Conservation (phyloP, 176 grass and related monocot species). For the Urochloa ruziziensis region DNA sequence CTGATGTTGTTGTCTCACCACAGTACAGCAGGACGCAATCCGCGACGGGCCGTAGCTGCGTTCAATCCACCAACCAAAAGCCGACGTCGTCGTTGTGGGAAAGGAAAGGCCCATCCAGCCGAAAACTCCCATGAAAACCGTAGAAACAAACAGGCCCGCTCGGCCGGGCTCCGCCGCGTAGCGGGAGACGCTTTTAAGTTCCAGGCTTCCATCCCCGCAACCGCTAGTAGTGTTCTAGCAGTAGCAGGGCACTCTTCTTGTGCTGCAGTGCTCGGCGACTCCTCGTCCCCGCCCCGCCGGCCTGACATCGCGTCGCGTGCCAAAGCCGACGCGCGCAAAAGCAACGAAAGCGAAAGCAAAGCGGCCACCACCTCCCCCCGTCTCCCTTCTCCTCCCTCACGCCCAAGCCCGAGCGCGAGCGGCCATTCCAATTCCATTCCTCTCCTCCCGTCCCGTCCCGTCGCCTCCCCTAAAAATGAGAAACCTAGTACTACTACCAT, state of each 20-base stretch:
- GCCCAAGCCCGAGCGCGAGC: conserved; percentile 30
- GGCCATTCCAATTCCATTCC: neutral
- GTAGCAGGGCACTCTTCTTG: too few species aligned
- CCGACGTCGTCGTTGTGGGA: too few species aligned
- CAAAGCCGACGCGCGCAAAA: conserved; percentile 59
- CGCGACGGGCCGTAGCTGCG: too few species aligned
- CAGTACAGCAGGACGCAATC: too few species aligned
- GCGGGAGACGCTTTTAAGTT: conserved; percentile 38
- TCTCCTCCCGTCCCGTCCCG: neutral
- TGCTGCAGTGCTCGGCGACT: neutral
- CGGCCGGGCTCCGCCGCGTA: neutral
- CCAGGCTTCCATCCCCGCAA: neutral
- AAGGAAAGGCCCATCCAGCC: neutral
- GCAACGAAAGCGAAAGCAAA: conserved; percentile 56
- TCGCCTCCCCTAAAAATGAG: conserved; percentile 28
- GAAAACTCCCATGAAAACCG: neutral
- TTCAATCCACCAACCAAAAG: too few species aligned
- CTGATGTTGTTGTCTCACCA: too few species aligned
- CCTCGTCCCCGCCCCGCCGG: neutral
- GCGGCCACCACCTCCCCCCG: neutral
- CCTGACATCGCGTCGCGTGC: conserved; percentile 44
- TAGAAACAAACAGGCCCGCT: neutral
- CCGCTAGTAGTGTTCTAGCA: neutral
- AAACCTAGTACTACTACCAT: conserved; percentile 51
- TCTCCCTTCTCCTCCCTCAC: neutral